phyloP scores from a whole-genome alignment of 805 yeast species.

The Candida arabinofermentans region DNA sequence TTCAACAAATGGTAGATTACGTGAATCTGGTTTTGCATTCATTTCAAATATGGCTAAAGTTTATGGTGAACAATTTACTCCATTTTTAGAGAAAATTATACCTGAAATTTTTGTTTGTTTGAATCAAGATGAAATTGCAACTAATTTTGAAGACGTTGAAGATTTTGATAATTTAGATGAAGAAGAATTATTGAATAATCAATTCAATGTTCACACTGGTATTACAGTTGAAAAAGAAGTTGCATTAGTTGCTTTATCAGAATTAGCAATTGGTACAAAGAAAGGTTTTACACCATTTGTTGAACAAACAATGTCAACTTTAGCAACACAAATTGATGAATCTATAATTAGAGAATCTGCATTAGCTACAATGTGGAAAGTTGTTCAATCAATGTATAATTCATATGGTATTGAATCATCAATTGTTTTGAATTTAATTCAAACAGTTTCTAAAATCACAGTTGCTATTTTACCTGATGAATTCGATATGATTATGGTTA shows the following conservation, averaged over 20 bases:
- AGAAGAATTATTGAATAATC: conserved; percentile 64
- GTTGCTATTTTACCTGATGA: conserved; percentile 67
- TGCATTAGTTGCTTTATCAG: conserved; percentile 86
- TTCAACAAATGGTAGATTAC: conserved; percentile 75
- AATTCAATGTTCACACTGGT: conserved; percentile 87
- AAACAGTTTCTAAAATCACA: conserved; percentile 64
- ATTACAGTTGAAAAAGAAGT: conserved; percentile 93
- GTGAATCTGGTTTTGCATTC: conserved; percentile 94
- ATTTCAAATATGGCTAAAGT: conserved; percentile 93
- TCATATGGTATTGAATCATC: conserved; percentile 50
- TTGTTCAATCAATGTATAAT: conserved; percentile 64
- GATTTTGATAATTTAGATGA: conserved; percentile 49
- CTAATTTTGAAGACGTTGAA: conserved; percentile 45
- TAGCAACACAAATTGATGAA: conserved; percentile 71
- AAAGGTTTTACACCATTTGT: conserved; percentile 74
- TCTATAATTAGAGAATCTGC: conserved; percentile 92
- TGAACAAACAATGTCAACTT: conserved; percentile 59
- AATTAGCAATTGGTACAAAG: conserved; percentile 84
- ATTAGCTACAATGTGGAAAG: conserved; percentile 75
- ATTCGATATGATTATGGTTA: conserved; percentile 78
- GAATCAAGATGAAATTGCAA: conserved; percentile 79
- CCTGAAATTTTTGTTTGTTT: conserved; percentile 83
- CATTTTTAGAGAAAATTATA: conserved; percentile 75
- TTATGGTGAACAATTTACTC: conserved; percentile 84
- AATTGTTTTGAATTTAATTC: conserved; percentile 53